A percentile compares a stretch with the other conserved stretches of the same genome.
phyloP scores from a whole-genome alignment of 108 stramenopile species.

The Stephanodiscus triporus region DNA sequence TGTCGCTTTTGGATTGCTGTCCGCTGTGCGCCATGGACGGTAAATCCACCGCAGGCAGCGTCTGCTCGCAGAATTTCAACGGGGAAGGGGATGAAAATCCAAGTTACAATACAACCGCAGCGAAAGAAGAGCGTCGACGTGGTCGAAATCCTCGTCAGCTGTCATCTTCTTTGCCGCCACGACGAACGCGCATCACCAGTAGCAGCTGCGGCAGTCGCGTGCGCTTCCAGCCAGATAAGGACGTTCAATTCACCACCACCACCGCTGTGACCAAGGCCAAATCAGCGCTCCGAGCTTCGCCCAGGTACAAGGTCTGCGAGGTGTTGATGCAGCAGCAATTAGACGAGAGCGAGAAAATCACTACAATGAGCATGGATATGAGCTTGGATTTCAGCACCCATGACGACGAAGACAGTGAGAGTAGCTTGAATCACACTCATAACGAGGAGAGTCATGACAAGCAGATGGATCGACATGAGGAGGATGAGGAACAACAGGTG shows the following conservation, averaged over 20 bases:
- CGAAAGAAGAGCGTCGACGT: neutral
- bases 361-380: slow-evolving; percentile 15
- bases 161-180: neutral
- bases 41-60: neutral
- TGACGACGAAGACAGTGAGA: no score
- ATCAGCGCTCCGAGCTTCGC: slow-evolving; percentile 6
- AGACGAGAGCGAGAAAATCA: neutral
- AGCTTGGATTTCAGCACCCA: no score
- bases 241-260: neutral
- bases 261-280: neutral
- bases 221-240: slow-evolving; percentile 3
- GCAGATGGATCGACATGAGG: neutral
- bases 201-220: neutral
- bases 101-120: neutral
- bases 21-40: slow-evolving; percentile 8
- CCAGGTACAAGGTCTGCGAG: slow-evolving; percentile 1
- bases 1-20: slow-evolving; percentile 4
- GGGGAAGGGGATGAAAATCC: neutral
- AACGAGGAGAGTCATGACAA: no score
- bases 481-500: neutral
- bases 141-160: neutral
- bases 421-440: no score
- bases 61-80: neutral
- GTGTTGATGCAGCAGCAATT: slow-evolving; percentile 9
- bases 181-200: neutral